A percentile compares a stretch with the other conserved stretches of the same genome.
These are phyloP conservation scores for Mycena venus DNA, from an alignment of 768 basidiomycete genomes.

Conservation along the genomic window DNA sequence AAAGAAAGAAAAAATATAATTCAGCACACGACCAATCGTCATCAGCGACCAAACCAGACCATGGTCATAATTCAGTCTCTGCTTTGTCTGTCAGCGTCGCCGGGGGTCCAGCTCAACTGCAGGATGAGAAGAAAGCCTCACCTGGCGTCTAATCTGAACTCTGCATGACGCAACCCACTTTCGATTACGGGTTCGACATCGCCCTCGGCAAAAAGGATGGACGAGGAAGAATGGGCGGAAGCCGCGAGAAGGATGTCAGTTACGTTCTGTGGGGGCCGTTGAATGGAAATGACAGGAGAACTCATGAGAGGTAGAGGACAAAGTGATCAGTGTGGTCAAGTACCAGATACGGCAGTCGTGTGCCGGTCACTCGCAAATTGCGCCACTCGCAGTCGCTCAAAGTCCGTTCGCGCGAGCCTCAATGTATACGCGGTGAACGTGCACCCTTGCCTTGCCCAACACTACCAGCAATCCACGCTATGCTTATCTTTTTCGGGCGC, in stretches of 20 bases:
- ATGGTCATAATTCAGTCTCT: slow-evolving; percentile 49
- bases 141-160: slow-evolving; percentile 74
- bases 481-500: not conserved
- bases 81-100: slow-evolving; percentile 50
- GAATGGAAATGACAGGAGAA: slow-evolving; percentile 23
- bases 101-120: slow-evolving; percentile 46
- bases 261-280: slow-evolving; percentile 4
- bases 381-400: no score
- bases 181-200: slow-evolving; percentile 60
- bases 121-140: slow-evolving; percentile 58
- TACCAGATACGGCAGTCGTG: not conserved
- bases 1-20: slow-evolving; percentile 32
- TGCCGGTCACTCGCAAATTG: not conserved
- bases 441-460: no score
- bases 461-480: not conserved
- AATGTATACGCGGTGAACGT: no score
- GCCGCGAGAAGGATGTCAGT: slow-evolving; percentile 26
- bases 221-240: slow-evolving; percentile 33
- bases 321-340: not conserved
- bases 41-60: slow-evolving; percentile 50
- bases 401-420: no score
- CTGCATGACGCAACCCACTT: slow-evolving; percentile 73
- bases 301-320: slow-evolving; percentile 9
- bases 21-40: slow-evolving; percentile 30
- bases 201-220: slow-evolving; percentile 38